Percentiles rank a stretch among this genome's conserved stretches.
phyloP scores from a whole-genome alignment of 192 early-diverging fungal genomes.

The Coemansia sp. region DNA sequence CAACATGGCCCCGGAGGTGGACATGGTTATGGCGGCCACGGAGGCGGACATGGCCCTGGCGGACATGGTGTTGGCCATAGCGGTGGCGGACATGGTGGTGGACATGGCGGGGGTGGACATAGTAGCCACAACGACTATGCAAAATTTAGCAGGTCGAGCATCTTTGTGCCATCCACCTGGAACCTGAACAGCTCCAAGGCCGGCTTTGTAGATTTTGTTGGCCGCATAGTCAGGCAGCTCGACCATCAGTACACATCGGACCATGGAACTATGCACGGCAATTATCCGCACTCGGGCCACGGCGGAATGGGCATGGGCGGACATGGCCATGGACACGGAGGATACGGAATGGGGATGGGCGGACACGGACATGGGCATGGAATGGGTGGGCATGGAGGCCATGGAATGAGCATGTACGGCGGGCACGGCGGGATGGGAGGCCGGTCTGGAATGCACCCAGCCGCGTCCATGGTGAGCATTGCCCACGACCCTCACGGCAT shows the following conservation, averaged over 20 bases:
- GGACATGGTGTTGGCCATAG: conserved; percentile 2
- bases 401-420: not conserved
- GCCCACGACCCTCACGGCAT: conserved; percentile 37
- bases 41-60: conserved; percentile 9
- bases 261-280: not conserved
- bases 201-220: conserved; percentile 25
- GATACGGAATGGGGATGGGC: not conserved
- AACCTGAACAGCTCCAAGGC: conserved; percentile 15
- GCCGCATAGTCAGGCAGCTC: conserved; percentile 17
- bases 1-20: too few species aligned
- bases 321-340: not conserved
- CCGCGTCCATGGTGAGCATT: conserved; percentile 23
- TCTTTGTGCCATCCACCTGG: conserved; percentile 43
- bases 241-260: conserved; percentile 24
- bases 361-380: not conserved
- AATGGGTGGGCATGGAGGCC: not conserved
- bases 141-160: conserved; percentile 20
- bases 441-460: conserved; percentile 4
- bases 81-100: not conserved
- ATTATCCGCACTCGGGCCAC: not conserved
- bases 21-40: not conserved
- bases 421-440: not conserved
- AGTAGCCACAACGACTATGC: not conserved
- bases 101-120: not conserved
- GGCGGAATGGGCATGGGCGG: not conserved